Conservation (phyloP, 148 eudicot species). For the Rhododendron williamsianum region DNA sequence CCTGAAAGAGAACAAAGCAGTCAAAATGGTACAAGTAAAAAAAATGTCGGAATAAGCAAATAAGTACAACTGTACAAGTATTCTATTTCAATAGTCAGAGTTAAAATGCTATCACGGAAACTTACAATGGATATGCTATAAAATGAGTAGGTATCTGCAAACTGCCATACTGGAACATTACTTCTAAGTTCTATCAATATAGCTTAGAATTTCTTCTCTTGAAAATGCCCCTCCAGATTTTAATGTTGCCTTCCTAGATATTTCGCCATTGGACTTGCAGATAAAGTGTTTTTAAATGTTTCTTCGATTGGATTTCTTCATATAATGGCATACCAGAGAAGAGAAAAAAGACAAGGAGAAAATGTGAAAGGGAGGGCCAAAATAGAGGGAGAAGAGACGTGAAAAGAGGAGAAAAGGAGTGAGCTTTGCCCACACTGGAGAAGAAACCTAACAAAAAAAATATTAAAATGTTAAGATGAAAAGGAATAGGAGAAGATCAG, state of each 20-base stretch:
- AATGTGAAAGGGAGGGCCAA: neutral
- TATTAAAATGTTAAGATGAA: neutral
- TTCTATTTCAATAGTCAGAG: neutral
- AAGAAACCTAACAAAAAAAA: neutral
- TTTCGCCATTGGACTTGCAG: neutral
- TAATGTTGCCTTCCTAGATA: neutral
- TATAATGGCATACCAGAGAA: neutral
- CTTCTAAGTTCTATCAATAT: neutral
- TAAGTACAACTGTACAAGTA: neutral
- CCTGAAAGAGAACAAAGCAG: slow-evolving; percentile 38
- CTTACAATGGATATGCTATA: neutral
- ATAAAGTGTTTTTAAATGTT: neutral
- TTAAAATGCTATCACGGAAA: neutral
- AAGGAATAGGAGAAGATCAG: neutral
- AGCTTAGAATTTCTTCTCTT: neutral
- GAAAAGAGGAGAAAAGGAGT: neutral
- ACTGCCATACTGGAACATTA: neutral
- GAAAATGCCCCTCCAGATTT: neutral
- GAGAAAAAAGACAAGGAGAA: neutral
- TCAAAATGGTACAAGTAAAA: neutral
- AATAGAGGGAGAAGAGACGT: neutral
- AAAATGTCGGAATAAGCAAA: neutral
- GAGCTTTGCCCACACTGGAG: neutral
- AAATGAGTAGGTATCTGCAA: neutral
- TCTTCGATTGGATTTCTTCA: neutral